Evolutionary conservation across 2,329 filamentous ascomycete genomes (phyloP), one percentile per base, ranked within the genome.

Genomic region (Samsoniella hepiali): DNA sequence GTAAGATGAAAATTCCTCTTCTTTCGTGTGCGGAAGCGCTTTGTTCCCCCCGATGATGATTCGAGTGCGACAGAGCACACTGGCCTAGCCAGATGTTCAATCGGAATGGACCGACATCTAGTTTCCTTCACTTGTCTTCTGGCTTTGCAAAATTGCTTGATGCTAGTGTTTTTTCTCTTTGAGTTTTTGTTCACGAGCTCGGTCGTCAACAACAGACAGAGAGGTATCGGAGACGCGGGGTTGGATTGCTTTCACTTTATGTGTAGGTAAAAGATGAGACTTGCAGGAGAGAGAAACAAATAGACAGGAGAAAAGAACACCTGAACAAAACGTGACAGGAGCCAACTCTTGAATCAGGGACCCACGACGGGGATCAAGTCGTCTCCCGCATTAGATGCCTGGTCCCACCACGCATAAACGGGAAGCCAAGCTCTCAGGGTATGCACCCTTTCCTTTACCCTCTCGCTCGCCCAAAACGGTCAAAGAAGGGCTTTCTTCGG

Each of bases 11-110:
- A n/a, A 10, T 38, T 2, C 34, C 9, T 40, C 38, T 15, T 40
- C 38, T 40, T 40, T 40, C 38, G 38, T 40, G 38, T 38, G 11
- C 34, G 34, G 34, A 38, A 38, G 34, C 32, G 58, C 42, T 22
- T n/a, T 22, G 44, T 50, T 29, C 31, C 13, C 22, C 3, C 29
- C 10, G 29, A 27, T 44, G 17, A 22, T 15, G 27, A 44, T 7
- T 59, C 13, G 22, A 38, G 51, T 62, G 51, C 49, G 32, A 56
- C 13, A 27, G n/a, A 55, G 31, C 49, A 53, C 31, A 32, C 59
- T 62, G 59, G 59, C 59, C 31, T 44, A 40, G 59, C 59, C 59
- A 62, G 59, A 55, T 62, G 40, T 55, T 32, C 55, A 62, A n/a
- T 55, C 59, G 32, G 22, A 38, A 53, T 55, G 22, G 22, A 22